Percentiles rank a stretch among this genome's conserved stretches.
Evolutionary conservation across 2,329 filamentous ascomycete genomes (phyloP).

Genomic region (Penicillium occitanis): DNA sequence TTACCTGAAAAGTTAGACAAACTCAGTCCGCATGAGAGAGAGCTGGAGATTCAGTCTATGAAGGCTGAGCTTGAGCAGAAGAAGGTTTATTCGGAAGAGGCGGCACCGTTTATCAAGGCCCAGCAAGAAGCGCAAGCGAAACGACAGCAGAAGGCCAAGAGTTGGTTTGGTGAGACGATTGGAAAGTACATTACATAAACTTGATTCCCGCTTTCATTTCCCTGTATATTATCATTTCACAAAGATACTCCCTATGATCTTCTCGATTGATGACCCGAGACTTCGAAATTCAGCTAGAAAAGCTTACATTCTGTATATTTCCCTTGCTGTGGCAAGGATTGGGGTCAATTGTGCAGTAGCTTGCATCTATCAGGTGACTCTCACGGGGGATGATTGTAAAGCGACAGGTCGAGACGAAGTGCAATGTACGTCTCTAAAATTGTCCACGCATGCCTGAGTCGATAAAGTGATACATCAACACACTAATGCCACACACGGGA

Average conservation of each 20-base stretch:
- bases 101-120: slow-evolving; percentile 37
- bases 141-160: slow-evolving; percentile 40
- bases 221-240: neutral
- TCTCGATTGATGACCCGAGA: neutral
- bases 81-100: slow-evolving; percentile 38
- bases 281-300: neutral
- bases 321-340: neutral
- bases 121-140: slow-evolving; percentile 40
- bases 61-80: slow-evolving; percentile 40
- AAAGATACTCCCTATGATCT: neutral
- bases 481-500: neutral
- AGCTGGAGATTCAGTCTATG: slow-evolving; percentile 44
- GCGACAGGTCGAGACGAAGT: neutral
- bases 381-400: neutral
- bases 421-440: neutral
- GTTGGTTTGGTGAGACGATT: slow-evolving; percentile 47
- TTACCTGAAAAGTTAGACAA: slow-evolving; percentile 41
- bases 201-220: neutral
- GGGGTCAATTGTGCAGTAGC: neutral
- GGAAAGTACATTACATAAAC: slow-evolving; percentile 42
- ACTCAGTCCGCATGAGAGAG: slow-evolving; percentile 48
- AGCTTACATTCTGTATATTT: neutral
- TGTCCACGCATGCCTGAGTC: neutral
- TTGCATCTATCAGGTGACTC: neutral
- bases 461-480: slow-evolving; percentile 7